Evolutionary conservation across 2,329 filamentous ascomycete genomes (phyloP), one percentile per base, ranked within the genome.

Genomic region (Proliferodiscus dingleyae): DNA sequence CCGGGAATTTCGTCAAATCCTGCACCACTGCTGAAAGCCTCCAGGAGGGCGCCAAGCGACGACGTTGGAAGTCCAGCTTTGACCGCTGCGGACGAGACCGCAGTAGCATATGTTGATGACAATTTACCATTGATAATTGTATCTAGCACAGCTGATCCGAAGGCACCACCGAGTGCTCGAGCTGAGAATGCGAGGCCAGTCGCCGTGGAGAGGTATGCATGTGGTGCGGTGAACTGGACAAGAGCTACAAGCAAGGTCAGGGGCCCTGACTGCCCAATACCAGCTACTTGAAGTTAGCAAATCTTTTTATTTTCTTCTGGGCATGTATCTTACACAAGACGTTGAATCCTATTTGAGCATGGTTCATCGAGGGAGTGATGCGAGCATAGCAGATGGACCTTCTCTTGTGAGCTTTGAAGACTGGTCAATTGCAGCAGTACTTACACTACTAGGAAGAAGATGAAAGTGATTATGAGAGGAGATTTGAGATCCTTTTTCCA

Each of bases 121-220:
- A 76, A 48, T 15, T 69, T 68, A n/a, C 68, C 67, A 51, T 74
- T 73, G 52, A 75, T 71, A 46, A 77, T 74, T 13, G 72, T 71
- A 51, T 75, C 66, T 1, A 77, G 61, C 3, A 75, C 72, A 1
- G 73, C 73, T 1, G 71, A 74, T 0, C 73, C 74, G 43, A 76
- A 75, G 0, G 73, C 73, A 15, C 73, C 73, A 18, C 74, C 74
- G 13, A 77, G 70, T 23, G 74, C 74, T 22, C 74, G 66, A 3
- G 72, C 72, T 0, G 72, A 75, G 56, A 76, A 77, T 3, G 71
- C 72, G 0, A 77, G 66, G 0, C 74, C 74, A 0, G 74, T 77
- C 1, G 74, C 73, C 0, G 73, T 77, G 0, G 72, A 74, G 11
- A 77, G 67, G 54, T 68, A 75, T 3, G 69, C 69, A 49, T 77